Conservation (phyloP, 2,329 filamentous ascomycete genomes). For the Aspergillus sp. region DNA sequence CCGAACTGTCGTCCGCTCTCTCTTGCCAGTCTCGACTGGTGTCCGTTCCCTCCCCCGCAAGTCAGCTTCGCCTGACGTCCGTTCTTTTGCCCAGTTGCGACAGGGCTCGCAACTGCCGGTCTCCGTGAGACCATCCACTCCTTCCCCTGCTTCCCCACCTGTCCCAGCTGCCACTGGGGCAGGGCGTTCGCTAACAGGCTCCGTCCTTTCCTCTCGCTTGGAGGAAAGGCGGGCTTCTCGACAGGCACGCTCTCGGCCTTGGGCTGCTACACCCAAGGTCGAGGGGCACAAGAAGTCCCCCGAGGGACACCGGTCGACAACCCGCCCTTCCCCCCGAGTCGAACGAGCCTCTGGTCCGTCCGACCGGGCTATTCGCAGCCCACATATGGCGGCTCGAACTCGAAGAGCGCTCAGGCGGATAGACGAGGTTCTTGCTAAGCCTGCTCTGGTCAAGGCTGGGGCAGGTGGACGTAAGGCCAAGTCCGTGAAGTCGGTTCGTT, state of each 20-base stretch:
- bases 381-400: slow-evolving; percentile 6
- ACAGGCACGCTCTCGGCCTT: slow-evolving; percentile 18
- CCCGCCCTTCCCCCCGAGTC: neutral
- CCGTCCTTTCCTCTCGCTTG: slow-evolving; percentile 4
- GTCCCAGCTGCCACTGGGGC: slow-evolving; percentile 3
- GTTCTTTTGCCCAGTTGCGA: slow-evolving; percentile 9
- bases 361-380: neutral
- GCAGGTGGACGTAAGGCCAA: slow-evolving; percentile 14
- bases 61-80: neutral
- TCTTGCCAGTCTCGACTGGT: slow-evolving; percentile 1
- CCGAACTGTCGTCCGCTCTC: slow-evolving; percentile 16
- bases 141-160: slow-evolving; percentile 7
- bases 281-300: slow-evolving; percentile 8
- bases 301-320: slow-evolving; percentile 12
- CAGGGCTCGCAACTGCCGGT: slow-evolving; percentile 23
- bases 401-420: slow-evolving; percentile 17
- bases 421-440: slow-evolving; percentile 15
- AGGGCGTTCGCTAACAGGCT: neutral
- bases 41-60: neutral
- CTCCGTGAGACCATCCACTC: slow-evolving; percentile 10
- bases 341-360: neutral
- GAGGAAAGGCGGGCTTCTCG: slow-evolving; percentile 18
- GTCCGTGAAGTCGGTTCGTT: slow-evolving; percentile 27
- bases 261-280: slow-evolving; percentile 11
- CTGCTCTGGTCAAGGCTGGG: slow-evolving; percentile 13